phyloP scores from a whole-genome alignment of 139 green algal genomes.

The Parachlorella kessleri region DNA sequence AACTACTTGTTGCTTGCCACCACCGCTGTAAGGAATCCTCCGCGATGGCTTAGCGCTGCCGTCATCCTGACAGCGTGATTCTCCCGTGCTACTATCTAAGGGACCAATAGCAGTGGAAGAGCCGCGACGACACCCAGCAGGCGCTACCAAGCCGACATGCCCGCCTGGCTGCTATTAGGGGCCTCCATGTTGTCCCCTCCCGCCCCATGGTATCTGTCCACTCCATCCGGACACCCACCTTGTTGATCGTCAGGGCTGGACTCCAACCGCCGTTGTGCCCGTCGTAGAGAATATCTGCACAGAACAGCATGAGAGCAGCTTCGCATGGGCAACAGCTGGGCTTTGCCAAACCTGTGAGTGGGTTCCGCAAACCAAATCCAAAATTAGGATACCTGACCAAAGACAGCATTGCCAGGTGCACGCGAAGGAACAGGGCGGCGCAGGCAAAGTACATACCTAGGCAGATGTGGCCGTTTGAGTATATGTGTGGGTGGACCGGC shows the following conservation, averaged over 20 bases:
- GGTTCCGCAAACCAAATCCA: too few relatives aligned
- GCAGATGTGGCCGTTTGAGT: constrained; percentile 93
- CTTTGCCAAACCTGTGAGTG: too few relatives aligned
- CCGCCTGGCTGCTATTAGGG: background rate
- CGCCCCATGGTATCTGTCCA: too few relatives aligned
- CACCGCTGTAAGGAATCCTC: background rate
- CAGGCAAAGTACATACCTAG: constrained; percentile 75
- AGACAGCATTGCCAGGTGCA: too few relatives aligned
- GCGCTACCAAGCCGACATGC: background rate
- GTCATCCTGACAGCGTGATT: background rate
- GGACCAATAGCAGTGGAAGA: background rate
- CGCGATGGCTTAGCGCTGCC: background rate
- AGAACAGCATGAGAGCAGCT: too few relatives aligned
- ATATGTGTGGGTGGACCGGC: constrained; percentile 89
- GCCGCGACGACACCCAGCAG: background rate
- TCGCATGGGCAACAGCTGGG: too few relatives aligned
- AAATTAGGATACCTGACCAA: background rate
- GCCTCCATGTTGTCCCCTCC: background rate
- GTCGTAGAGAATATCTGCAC: constrained; percentile 81
- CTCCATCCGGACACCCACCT: constrained; percentile 32
- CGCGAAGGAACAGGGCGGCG: too few relatives aligned
- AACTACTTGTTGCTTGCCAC: too few relatives aligned
- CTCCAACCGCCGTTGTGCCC: constrained; percentile 81
- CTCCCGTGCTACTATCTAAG: background rate
- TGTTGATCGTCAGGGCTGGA: constrained; percentile 89